Evolutionary conservation across 495 filamentous ascomycete species (phyloP).

Genomic region (Tuber indicum): DNA sequence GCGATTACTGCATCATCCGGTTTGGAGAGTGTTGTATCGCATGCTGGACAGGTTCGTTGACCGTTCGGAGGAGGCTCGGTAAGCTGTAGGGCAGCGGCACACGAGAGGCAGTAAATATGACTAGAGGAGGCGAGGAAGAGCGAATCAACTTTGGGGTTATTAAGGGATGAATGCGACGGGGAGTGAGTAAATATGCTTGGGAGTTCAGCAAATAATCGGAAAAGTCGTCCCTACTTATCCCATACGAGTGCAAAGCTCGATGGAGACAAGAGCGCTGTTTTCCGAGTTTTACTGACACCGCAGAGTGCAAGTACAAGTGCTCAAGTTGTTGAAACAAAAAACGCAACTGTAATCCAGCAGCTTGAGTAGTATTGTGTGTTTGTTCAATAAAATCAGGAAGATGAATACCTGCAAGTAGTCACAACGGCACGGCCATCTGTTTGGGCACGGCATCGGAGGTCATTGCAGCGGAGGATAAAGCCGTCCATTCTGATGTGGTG

Average conservation of each 20-base stretch:
- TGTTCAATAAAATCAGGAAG: not conserved
- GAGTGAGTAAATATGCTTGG: not conserved
- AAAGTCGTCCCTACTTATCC: not conserved
- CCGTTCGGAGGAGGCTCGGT: constrained; percentile 51
- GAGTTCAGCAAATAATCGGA: not conserved
- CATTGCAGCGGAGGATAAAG: constrained; percentile 66
- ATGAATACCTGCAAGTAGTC: constrained; percentile 73
- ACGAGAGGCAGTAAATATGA: constrained; percentile 78
- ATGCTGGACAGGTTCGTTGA: constrained; percentile 72
- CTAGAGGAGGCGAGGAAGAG: constrained; percentile 46
- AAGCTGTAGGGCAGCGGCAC: constrained; percentile 63
- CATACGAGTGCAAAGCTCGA: not conserved
- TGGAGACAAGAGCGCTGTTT: not conserved
- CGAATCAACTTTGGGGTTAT: not conserved
- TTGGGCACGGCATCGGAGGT: constrained; percentile 66
- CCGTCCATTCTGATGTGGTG: constrained; percentile 25
- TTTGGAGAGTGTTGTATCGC: constrained; percentile 59
- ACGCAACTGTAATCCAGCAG: not conserved
- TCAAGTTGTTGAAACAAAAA: not conserved
- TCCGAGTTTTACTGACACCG: not conserved
- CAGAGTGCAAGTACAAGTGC: not conserved
- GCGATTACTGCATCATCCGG: constrained; percentile 73
- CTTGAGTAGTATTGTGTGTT: constrained; percentile 14
- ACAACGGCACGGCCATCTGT: constrained; percentile 74
- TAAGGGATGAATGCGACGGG: not conserved